Base-by-base conservation (phyloP, 2,329 filamentous ascomycete genomes). In the Pseudocercospora fijiensis region DNA sequence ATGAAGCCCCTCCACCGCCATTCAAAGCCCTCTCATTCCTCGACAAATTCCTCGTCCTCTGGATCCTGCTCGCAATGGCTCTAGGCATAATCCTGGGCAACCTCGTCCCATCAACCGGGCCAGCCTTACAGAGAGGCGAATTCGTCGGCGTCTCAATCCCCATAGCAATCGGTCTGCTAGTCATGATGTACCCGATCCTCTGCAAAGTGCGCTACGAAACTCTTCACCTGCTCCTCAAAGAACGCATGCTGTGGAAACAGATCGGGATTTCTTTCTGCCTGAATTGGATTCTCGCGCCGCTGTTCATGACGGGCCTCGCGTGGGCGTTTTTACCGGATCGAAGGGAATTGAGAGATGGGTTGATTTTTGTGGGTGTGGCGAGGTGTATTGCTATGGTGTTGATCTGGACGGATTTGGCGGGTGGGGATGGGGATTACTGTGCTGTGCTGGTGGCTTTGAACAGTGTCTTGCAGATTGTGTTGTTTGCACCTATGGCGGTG, bases 141-240 rank as follows among this genome's bases (percentile, higher is more conserved):
- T 92, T 94, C 70, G 89, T 90, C 0, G 86, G 87, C 0, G 87
- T 90, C 0, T 88, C 86, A 1, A 77, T 89, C 24, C 88, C 88
- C 33, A 69, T 65, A 57, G 91, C 91, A 0, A 80, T 96, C 55
- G 91, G 92, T 0, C 79, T 96, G 0, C 82, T 96, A 1, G 87
- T 96, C 47, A 96, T 96, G 91, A 96, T 96, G 91, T 96, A 95
- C 73, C 92, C 92, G 0, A 96, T 96, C 64, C 80, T 96, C 0
- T 96, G 91, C 83, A 95, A 95, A 76, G 89, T 96, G 5, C 86
- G 86, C 45, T 95, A 87, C 76, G 91, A 96, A 75, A 85, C 85
- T 0, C 78, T 96, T 9, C 90, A 92, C 74, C 78, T 84, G 2
- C 79, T 91, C 3, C 84, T 95, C 63, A 75, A 78, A 2, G 81